Evolutionary conservation across 805 yeast genomes (phyloP), one percentile per base, ranked within the genome.

Genomic region (Lipomyces mesembrius): DNA sequence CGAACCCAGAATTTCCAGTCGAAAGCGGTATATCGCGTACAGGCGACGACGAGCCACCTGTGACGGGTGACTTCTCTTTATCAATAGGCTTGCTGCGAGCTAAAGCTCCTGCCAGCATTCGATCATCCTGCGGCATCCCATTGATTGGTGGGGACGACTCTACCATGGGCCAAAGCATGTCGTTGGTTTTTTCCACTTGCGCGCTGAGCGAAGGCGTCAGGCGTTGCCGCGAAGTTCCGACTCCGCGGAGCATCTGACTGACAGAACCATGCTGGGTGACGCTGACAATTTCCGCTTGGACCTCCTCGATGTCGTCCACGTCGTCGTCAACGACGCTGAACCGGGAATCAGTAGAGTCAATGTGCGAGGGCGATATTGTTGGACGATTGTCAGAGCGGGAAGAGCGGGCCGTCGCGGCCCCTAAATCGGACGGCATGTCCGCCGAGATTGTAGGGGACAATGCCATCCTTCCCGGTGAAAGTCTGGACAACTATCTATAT

Each of bases 221-320:
- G 6, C 32, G 29, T 25, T 52, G 55, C n/a, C 35, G 34, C 29
- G 55, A 34, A 29, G 27, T 2, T 20, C 34, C 59, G 39, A 9
- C 39, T 14, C 43, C 46, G 27, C 59, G 39, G 14, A 56, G 25
- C 59, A 56, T 29, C 34, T 56, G 59, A 29, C 59, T 56, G 25
- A 56, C 43, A 7, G 59, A 56, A 3, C 59, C 59, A 32, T 56
- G 59, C 43, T 56, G 39, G 35, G 59, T n/a, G 43, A 56, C 27
- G 25, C 27, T 56, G 34, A 27, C 39, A 17, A 56, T 56, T 32
- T 56, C 46, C 11, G 59, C 59, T 12, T 56, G 59, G 22, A 4
- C 22, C 22, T 56, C 59, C 5, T 56, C 59, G 34, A 56, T 35
- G 60, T 29, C 60, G 39, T 34, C 34, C 8, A n/a, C 17, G 39